Evolutionary conservation across 192 early-diverging fungal species (phyloP), one percentile per base, ranked within the genome.

Genomic region (Paraglomus occultum): DNA sequence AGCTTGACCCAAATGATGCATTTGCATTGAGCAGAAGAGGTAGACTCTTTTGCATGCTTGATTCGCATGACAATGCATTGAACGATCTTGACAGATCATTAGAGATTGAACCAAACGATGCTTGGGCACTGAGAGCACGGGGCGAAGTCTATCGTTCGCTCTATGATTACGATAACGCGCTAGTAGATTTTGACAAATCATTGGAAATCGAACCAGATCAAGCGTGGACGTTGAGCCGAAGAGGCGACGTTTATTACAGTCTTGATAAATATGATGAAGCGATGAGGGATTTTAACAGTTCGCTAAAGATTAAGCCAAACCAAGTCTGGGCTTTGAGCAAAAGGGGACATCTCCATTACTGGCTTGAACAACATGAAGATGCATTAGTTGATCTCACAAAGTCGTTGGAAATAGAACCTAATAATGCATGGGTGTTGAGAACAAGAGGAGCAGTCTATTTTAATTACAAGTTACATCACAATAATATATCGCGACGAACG

Each of bases 381-480:
- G 18, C 65, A 53, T 10, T 67, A 31, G 15, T 17, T 38, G 65
- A 53, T 38, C 11, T 65, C 15, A 65, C 48, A 51, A 65, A 65
- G 51, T 65, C 63, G 8, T 65, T 65, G 47, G 63, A 65, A 65
- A 39, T 39, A 18, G 48, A 65, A 18, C 47, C 48, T 14, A 65
- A 65, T 50, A 50, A 50, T 51, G 5, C 48, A 39, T 70, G 15
- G 31, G 67, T 38, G 8, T 31, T 58, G 11, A 8, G 31, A 23
- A 42, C 45, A 38, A 38, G 67, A n/a, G 67, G 67, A 11, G 67
- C 44, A 22, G 55, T 70, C n/a, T 59, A 38, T 58, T 23, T 43
- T 20, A 48, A 59, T 15, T n/a, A 48, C 2, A 47, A 49, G 23
- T 11, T 44, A 20, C 40, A 39, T 10, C 6, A 57, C 18, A 39